Base-by-base conservation (phyloP, 345 rosid species). In the Capsella bursapastoris region DNA sequence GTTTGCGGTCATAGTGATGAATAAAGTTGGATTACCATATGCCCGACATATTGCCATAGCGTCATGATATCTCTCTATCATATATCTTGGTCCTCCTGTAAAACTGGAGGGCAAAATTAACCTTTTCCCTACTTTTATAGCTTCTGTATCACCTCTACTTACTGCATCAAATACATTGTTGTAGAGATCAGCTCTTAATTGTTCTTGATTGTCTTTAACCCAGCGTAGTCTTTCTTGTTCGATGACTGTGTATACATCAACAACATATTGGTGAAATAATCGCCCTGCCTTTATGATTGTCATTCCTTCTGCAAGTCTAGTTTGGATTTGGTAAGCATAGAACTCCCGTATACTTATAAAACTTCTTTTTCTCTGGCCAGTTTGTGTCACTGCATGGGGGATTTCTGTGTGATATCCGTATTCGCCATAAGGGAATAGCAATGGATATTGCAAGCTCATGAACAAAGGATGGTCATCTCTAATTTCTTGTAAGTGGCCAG, bases 361-460 rank as follows among this genome's bases (percentile, higher is more conserved):
- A 16, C 11, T 48, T 7, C 9, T 15, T 16, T 15, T 57, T 0
- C 18, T n/a, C 2, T 35, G 0, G 1, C 43, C 27, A 3, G 0
- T 2, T 18, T 15, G n/a, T 4, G 43, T 38, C 1, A 38, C 18
- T 3, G 40, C 47, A 4, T 18, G 31, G 4, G 45, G 29, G 4
- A 35, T 32, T 18, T 58, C 28, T 0, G 3, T 9, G 6, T 59
- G 47, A 3, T 7, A 37, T 3, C 15, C 29, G 10, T 8, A 58
- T 59, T 38, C 45, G 1, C 47, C 31, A 35, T 37, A 18, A 1
- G 64, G 15, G 15, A 59, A 37, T 5, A 59, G 5, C 47, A 59
- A 35, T 9, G 47, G 64, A 22, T 37, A 59, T 5, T 59, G 47
- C 13, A 59, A 38, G 38, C 64, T 59, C 47, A 59, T 35, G 9